Conservation (phyloP, 306 rosid species). For the Psophocarpus tetragonolobus region DNA sequence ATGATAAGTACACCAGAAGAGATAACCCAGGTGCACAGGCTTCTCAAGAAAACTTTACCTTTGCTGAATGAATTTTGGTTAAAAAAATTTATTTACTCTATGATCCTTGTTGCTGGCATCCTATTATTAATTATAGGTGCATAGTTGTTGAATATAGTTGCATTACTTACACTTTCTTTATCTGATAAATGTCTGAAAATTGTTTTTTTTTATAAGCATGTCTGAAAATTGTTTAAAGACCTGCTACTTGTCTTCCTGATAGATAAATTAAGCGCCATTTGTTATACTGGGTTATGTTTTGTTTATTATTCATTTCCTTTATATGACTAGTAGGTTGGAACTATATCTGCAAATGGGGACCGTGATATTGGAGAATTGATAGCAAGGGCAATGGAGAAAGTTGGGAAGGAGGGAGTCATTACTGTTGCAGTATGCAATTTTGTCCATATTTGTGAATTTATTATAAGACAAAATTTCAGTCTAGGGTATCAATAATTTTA, state of each 20-base stretch:
- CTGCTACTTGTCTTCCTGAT: slow-evolving; percentile 7
- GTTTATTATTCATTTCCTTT: slow-evolving; percentile 11
- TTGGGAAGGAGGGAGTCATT: slow-evolving; percentile 96
- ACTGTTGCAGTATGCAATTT: slow-evolving; percentile 72
- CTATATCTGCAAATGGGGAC: slow-evolving; percentile 97
- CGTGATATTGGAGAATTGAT: slow-evolving; percentile 86
- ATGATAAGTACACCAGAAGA: slow-evolving; percentile 94
- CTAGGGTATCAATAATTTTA: slow-evolving; percentile 27
- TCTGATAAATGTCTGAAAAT: not conserved
- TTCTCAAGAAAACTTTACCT: slow-evolving; percentile 22
- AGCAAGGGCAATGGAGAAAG: slow-evolving; percentile 98
- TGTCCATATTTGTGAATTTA: slow-evolving; percentile 15
- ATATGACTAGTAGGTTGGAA: slow-evolving; percentile 66
- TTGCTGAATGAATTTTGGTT: slow-evolving; percentile 30
- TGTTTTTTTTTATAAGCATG: not conserved
- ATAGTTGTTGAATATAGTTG: slow-evolving; percentile 7
- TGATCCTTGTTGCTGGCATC: not conserved
- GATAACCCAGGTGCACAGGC: slow-evolving; percentile 79
- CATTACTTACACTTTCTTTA: not conserved
- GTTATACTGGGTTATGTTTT: not conserved
- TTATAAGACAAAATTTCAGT: not conserved
- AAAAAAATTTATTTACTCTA: not conserved
- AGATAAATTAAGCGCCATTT: not conserved
- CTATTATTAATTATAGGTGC: slow-evolving; percentile 13
- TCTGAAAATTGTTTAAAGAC: not conserved